A percentile compares a stretch with the other conserved stretches of the same genome.
Evolutionary conservation across 129 eudicot species (phyloP).

Genomic region (Calendula officinalis): DNA sequence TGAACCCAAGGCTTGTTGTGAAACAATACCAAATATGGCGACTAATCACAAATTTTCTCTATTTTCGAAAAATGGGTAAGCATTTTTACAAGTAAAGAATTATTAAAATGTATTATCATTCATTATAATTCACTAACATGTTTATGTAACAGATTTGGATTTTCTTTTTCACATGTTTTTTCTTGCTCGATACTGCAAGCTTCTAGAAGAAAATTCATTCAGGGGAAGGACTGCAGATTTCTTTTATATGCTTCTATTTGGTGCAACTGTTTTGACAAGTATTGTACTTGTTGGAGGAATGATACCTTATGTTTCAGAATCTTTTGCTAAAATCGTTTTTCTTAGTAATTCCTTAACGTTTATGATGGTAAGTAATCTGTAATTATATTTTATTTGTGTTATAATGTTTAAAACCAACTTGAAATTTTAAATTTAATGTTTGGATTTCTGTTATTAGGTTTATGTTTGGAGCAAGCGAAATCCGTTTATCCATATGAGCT

Average conservation of each 20-base stretch:
- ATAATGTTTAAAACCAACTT: not conserved
- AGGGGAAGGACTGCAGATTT: conserved; percentile 98
- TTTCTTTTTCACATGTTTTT: conserved; percentile 99
- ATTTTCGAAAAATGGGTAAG: conserved; percentile 97
- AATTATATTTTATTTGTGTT: conserved; percentile 3
- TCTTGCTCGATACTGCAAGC: conserved; percentile 98
- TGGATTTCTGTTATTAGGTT: conserved; percentile 40
- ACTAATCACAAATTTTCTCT: conserved; percentile 79
- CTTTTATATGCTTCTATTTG: conserved; percentile 93
- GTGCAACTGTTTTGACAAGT: conserved; percentile 80
- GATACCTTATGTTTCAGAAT: conserved; percentile 92
- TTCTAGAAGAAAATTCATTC: conserved; percentile 95
- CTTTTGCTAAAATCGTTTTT: conserved; percentile 90
- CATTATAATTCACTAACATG: conserved; percentile 20
- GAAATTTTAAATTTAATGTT: not conserved
- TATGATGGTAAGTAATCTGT: conserved; percentile 71
- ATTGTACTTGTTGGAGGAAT: conserved; percentile 96
- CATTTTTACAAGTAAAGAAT: conserved; percentile 11
- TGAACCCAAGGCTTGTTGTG: conserved; percentile 85
- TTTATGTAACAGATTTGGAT: conserved; percentile 74
- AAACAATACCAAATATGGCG: conserved; percentile 98
- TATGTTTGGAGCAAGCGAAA: conserved; percentile 99
- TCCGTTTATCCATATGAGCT: conserved; percentile 96
- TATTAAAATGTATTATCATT: not conserved
- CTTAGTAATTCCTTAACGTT: conserved; percentile 97